Conservation (phyloP, 2,329 filamentous ascomycete genomes). For the Aureobasidium sp. region DNA sequence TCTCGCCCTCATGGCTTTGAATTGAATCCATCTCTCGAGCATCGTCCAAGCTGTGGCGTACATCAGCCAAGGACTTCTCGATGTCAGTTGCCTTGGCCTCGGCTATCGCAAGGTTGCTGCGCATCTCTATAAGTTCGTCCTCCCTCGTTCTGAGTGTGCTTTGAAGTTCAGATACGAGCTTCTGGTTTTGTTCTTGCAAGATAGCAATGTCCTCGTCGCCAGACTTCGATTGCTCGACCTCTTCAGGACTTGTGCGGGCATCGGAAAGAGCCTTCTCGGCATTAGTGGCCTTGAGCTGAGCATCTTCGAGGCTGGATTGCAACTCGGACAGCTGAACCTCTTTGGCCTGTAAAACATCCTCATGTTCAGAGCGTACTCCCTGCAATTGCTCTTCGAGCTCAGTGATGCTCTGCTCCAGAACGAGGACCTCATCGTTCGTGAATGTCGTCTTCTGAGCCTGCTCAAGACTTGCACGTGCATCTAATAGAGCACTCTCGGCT, state of each 20-base stretch:
- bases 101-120: neutral
- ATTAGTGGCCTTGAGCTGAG: neutral
- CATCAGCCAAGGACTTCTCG: neutral
- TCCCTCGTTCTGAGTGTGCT: neutral
- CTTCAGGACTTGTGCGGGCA: too few species aligned
- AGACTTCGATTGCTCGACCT: too few species aligned
- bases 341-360: neutral
- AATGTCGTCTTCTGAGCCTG: neutral
- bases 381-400: neutral
- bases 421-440: neutral
- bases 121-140: slow-evolving; percentile 6
- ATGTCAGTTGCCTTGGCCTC: neutral
- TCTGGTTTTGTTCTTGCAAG: neutral
- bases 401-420: neutral
- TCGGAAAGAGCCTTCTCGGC: neutral
- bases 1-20: neutral
- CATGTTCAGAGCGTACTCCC: neutral
- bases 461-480: neutral
- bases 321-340: neutral
- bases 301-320: neutral
- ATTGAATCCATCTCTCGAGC: neutral
- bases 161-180: neutral
- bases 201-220: neutral
- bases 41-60: neutral
- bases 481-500: neutral